Conservation (phyloP, 352 stramenopile genomes). For the Phytopythium vexans region DNA sequence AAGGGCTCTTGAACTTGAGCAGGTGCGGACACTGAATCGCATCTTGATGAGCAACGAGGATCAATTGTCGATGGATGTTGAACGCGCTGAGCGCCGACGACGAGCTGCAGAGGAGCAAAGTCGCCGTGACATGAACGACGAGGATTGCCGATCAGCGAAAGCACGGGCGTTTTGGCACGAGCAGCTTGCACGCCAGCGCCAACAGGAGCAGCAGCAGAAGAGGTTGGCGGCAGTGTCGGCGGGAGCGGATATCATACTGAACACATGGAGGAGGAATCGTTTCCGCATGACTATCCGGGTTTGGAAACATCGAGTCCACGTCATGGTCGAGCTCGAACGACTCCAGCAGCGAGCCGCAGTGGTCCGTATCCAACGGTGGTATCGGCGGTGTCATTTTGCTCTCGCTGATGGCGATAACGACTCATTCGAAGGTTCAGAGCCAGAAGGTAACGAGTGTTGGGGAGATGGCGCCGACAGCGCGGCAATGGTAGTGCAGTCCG, state of each 20-base stretch:
- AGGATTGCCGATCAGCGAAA: slow-evolving; percentile 4
- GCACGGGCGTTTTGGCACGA: slow-evolving; percentile 2
- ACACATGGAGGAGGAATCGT: too few relatives aligned
- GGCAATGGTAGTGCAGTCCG: slow-evolving; percentile 55
- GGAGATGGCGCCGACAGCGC: slow-evolving; percentile 14
- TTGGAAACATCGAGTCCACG: too few relatives aligned
- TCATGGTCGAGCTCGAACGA: too few relatives aligned
- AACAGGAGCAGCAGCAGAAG: slow-evolving; percentile 5
- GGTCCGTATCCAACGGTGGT: neutral
- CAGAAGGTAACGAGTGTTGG: neutral
- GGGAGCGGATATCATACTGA: neutral
- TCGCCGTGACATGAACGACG: slow-evolving; percentile 14
- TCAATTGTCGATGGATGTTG: slow-evolving; percentile 5
- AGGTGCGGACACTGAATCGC: slow-evolving; percentile 16
- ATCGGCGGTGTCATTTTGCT: neutral
- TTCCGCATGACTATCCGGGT: neutral
- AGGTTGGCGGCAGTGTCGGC: neutral
- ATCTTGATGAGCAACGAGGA: slow-evolving; percentile 38
- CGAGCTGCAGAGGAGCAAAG: slow-evolving; percentile 7
- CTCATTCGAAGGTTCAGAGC: too few relatives aligned
- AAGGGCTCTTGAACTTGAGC: slow-evolving; percentile 12
- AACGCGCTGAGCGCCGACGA: slow-evolving; percentile 37
- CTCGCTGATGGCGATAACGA: neutral
- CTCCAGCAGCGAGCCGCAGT: too few relatives aligned
- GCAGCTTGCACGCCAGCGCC: slow-evolving; percentile 7